A percentile compares a stretch with the other conserved stretches of the same genome.
These are phyloP conservation scores for Nemophila menziesii DNA, from an alignment of 257 asterid species.

Conservation along the genomic window DNA sequence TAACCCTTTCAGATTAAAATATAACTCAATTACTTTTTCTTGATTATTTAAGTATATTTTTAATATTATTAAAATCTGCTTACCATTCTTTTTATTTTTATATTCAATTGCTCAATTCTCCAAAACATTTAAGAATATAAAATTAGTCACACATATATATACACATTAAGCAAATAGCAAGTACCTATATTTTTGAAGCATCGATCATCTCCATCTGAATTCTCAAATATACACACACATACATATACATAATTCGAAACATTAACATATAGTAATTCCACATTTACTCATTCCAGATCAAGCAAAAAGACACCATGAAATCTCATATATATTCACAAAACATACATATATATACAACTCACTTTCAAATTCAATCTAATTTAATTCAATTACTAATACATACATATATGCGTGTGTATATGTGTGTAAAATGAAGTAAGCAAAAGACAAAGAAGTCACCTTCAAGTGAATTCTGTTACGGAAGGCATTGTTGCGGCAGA, in stretches of 20 bases:
- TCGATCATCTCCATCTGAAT: conserved; percentile 2
- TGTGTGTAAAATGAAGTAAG: no score
- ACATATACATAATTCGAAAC: conserved; percentile 10
- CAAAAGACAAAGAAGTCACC: no score
- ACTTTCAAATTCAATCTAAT: not conserved
- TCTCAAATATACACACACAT: not conserved
- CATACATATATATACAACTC: not conserved
- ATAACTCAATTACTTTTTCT: not conserved
- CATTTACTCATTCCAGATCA: not conserved
- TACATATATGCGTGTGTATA: no score
- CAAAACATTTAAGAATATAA: not conserved
- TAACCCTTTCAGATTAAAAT: not conserved
- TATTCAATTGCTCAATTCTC: conserved; percentile 3
- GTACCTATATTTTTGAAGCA: not conserved
- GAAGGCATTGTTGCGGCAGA: not conserved
- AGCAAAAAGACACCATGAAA: conserved; percentile 9
- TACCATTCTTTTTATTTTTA: no score
- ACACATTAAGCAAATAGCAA: conserved; percentile 1
- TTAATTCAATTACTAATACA: not conserved
- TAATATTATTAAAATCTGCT: no score
- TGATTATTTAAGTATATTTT: no score
- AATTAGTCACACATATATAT: not conserved
- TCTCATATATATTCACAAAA: not conserved
- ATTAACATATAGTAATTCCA: conserved; percentile 8
- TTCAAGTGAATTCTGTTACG: no score